These are phyloP conservation scores for Cadophora malorum DNA, from an alignment of 2,329 filamentous ascomycete genomes.

Conservation along the genomic window DNA sequence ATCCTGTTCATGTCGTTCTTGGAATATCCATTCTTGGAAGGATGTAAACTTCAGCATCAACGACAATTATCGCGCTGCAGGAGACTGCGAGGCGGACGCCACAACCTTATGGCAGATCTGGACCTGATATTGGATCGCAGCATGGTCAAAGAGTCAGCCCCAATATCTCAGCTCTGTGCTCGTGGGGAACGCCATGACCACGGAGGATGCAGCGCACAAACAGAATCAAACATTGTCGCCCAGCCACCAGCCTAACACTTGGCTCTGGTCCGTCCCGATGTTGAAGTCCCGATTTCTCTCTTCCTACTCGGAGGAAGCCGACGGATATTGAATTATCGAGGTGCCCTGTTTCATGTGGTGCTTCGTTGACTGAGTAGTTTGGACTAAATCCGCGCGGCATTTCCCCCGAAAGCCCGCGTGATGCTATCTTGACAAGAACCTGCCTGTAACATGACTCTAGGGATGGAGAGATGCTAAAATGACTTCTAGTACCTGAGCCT, in stretches of 20 bases:
- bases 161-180: neutral
- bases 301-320: no score
- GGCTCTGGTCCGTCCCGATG: no score
- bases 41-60: neutral
- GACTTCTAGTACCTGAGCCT: neutral
- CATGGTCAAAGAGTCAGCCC: slow-evolving; percentile 7
- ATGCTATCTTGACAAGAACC: neutral
- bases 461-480: neutral
- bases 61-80: neutral
- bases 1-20: neutral
- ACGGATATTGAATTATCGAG: no score
- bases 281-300: no score
- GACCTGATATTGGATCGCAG: neutral
- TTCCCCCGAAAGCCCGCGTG: neutral
- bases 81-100: neutral
- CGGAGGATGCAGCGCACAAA: neutral
- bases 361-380: no score
- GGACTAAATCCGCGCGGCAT: neutral
- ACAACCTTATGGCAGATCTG: neutral
- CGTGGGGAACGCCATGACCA: slow-evolving; percentile 1
- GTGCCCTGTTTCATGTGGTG: no score
- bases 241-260: no score
- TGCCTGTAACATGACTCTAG: neutral
- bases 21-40: neutral
- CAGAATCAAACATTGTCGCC: neutral